phyloP scores from a whole-genome alignment of 495 filamentous ascomycete genomes.

The Xylaria acuta region DNA sequence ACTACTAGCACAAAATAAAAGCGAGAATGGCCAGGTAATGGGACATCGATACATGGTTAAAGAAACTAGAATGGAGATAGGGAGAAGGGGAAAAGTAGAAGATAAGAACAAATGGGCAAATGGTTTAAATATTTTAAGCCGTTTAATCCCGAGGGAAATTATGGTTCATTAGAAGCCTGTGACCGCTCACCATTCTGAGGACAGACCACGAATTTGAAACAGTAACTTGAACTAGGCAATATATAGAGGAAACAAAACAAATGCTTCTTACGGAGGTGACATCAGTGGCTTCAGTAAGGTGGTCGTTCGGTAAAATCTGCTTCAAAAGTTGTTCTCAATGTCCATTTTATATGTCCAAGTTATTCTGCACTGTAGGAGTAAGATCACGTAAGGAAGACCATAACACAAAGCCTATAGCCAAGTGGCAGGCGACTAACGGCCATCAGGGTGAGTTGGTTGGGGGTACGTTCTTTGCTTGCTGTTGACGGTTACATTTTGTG shows the following conservation, averaged over 20 bases:
- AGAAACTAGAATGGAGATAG: background rate
- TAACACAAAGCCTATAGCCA: background rate
- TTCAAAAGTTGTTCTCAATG: background rate
- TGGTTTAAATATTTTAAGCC: background rate
- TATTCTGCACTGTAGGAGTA: background rate
- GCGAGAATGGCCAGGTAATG: background rate
- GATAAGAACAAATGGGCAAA: background rate
- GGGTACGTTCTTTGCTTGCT: background rate
- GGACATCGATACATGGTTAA: background rate
- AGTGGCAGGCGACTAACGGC: background rate
- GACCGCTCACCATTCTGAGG: background rate
- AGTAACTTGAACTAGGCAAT: background rate
- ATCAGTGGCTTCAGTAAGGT: background rate
- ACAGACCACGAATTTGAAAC: background rate
- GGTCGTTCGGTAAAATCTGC: background rate
- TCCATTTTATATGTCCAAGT: background rate
- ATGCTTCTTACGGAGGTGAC: no score
- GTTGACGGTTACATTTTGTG: background rate
- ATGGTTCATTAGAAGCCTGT: background rate
- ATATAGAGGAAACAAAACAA: no score
- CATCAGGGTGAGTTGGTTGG: background rate
- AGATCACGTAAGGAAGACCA: no score
- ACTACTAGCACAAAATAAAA: background rate
- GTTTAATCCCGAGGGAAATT: background rate
- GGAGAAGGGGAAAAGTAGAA: background rate